Base-by-base conservation (phyloP, 2,329 filamentous ascomycete genomes). In the Apiospora aurea region DNA sequence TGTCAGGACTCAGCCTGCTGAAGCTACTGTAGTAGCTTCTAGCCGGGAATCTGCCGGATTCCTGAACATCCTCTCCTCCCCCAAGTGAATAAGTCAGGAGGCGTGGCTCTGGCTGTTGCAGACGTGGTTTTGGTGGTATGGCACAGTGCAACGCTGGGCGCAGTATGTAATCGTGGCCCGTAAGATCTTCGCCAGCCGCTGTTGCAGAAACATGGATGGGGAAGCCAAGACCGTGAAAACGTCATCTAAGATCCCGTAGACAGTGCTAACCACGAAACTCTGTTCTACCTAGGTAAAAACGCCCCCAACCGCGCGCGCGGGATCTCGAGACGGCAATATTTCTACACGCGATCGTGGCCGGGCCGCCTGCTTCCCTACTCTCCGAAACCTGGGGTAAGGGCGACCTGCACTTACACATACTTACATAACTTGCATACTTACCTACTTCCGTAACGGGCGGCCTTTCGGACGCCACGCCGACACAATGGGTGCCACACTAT, bases 121-220 rank as follows among this genome's bases (percentile, higher is more conserved):
- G 41, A 13, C 41, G 10, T 43, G 8, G 41, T 43, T 11, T 43
- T 11, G 41, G 41, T 38, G 26, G 51, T 14, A 38, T 5, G 34
- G 5, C 34, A 38, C 7, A 29, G 38, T 61, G 4, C 53, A 29
- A 38, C 53, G 53, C 11, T 61, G 53, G 7, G 38, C 29, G 29
- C 53, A 61, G 29, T 61, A 38, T 34, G 53, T 61, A 61, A 38
- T 61, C 53, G 38, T 61, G 29, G 34, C 21, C 29, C 38, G 21
- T 38, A 61, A 8, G 51, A 57, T 57, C 51, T 34, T 34, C 51
- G 26, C 51, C 8, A 18, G 10, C 26, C 21, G 14, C 51, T 57
- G 51, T 57, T 57, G 34, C 51, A 57, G 51, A 61, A 38, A 61
- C 53, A 61, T 61, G 53, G 53, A 61, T 61, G 53, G 53, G 29